Evolutionary conservation across 2,329 filamentous ascomycete species (phyloP), one percentile per base, ranked within the genome.

Genomic region (Aspergillus proliferans): DNA sequence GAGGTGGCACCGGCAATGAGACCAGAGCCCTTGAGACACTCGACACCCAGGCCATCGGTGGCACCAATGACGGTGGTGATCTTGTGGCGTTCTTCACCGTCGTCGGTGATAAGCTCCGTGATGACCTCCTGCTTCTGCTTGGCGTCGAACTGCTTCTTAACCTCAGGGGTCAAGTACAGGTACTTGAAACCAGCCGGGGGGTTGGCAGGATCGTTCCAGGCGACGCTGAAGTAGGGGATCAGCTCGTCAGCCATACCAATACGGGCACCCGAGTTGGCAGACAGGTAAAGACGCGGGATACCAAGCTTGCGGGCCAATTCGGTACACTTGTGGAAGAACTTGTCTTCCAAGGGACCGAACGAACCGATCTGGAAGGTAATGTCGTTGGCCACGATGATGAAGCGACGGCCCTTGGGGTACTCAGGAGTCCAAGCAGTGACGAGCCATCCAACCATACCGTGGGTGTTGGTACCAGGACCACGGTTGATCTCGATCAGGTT

Each of bases 351-450:
- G 38, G 93, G 93, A 46, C 93, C 93, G 69, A 98, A 98, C 2
- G 89, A 95, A 65, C 93, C 93, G 69, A 97, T 98, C 80, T 94
- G 94, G 81, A 89, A 97, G 15, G 93, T 98, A 70, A 98, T 98
- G 67, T 98, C 93, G 80, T 98, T 98, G 79, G 93, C 91, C 55
- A 98, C 86, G 57, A 98, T 88, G 67, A 98, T 84, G 74, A 97
- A 96, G 66, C 88, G 88, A 59, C 93, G 84, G 51, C 93, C 93
- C 56, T 83, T 81, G 50, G 93, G 92, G 69, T 98, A 98, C 72
- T 98, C 93, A 8, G 93, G 93, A 1, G 93, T 97, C 68, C 84
- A 89, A 14, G 91, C 93, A 53, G 88, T 94, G 69, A 97, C 86
- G 58, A 97, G 82, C 93, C 93, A 98, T 58, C 90, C 93, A 48